These are phyloP conservation scores for Zygotorulaspora mrakii DNA, from an alignment of 1,139 yeast species.

Conservation along the genomic window DNA sequence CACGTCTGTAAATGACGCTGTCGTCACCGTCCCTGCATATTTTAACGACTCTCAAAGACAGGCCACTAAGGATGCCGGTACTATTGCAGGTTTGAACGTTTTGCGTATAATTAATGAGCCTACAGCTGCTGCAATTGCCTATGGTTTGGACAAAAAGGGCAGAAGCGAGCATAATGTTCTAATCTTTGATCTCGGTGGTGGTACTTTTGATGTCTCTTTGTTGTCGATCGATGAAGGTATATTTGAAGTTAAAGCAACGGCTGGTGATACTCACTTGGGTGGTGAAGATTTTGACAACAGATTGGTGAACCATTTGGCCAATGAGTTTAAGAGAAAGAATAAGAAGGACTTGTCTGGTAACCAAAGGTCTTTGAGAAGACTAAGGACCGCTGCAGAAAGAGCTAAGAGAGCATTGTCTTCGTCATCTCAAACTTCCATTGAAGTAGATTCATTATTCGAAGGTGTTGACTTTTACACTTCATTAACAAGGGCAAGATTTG, in stretches of 20 bases:
- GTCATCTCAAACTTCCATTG: conserved; percentile 77
- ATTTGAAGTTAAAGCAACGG: conserved; percentile 94
- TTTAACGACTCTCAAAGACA: conserved; percentile 98
- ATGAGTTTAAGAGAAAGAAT: conserved; percentile 79
- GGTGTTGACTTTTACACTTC: conserved; percentile 80
- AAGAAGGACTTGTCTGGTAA: conserved; percentile 66
- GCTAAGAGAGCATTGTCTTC: conserved; percentile 85
- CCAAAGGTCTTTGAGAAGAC: conserved; percentile 80
- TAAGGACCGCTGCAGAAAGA: conserved; percentile 87
- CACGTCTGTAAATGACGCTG: conserved; percentile 62
- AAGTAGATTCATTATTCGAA: conserved; percentile 74
- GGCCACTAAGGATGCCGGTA: conserved; percentile 97
- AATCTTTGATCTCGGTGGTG: conserved; percentile 96
- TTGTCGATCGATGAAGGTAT: conserved; percentile 93
- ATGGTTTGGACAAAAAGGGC: conserved; percentile 87
- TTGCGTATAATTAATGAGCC: conserved; percentile 96
- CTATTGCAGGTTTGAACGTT: conserved; percentile 91
- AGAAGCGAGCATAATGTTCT: conserved; percentile 79
- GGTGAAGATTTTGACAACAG: conserved; percentile 90
- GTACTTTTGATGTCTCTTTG: conserved; percentile 95
- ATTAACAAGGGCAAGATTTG: conserved; percentile 86
- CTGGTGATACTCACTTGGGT: conserved; percentile 98
- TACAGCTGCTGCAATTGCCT: conserved; percentile 97
- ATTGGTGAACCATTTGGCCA: conserved; percentile 68
- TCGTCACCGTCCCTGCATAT: conserved; percentile 89